Base-by-base conservation (phyloP, 257 asterid genomes). In the Asclepias syriaca region DNA sequence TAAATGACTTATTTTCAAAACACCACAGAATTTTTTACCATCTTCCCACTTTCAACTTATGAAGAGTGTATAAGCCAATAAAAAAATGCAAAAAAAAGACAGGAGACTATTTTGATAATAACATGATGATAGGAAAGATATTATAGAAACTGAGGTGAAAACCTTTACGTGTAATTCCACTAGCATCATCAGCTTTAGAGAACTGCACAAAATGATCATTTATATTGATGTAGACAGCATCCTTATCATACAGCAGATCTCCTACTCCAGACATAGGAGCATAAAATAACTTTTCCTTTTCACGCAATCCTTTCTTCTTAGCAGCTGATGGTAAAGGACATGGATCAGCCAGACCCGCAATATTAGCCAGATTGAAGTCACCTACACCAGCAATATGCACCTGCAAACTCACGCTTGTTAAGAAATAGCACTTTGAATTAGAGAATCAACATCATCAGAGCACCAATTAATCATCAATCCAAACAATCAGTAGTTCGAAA, bases 351-450 rank as follows among this genome's bases (percentile, higher is more conserved):
- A 92, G 77, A 11, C 85, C 85, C 3, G 95, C 78, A 71, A 88
- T 34, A 70, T 94, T 93, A 63, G 88, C 86, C 81, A 90, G 77
- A 75, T 75, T 74, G 85, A 72, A 90, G 80, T 95, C 99, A 64
- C 99, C 98, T 77, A 89, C 98, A n/a, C 99, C 99, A 78, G 99
- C 97, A 81, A 95, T 85, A 85, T 95, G 98, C 66, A 87, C 99
- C 99, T 95, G 85, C 61, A 73, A 40, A 76, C 39, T 58, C 15
- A 55, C 57, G 39, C 7, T 22, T n/a, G 6, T 55, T 57, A 24
- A 53, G 3, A 27, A 39, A 5, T n/a, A 40, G 22, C 51, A 15
- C 43, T 8, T 21, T 43, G 14, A 39, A 18, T 56, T 39, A 5
- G n/a, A 37, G 29, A 54, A 15, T 11, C 53, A 54, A 21, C 46